These are phyloP conservation scores for Capsicum rhomboideum DNA, from an alignment of 257 asterid genomes.

Conservation along the genomic window DNA sequence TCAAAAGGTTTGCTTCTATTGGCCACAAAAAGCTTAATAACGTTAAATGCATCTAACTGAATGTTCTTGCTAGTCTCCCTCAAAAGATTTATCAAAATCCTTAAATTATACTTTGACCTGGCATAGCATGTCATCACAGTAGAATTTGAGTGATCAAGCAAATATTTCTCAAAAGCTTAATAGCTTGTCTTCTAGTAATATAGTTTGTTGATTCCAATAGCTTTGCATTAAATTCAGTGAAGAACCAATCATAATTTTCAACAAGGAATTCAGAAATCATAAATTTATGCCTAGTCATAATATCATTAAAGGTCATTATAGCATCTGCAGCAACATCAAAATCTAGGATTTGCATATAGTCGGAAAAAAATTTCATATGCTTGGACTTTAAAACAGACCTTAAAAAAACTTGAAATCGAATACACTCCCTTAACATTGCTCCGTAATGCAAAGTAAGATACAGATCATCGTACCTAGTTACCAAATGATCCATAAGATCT, in stretches of 20 bases:
- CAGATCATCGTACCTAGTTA: constrained; percentile 81
- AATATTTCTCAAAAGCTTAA: constrained; percentile 84
- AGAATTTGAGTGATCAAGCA: constrained; percentile 80
- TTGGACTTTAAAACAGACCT: constrained; percentile 59
- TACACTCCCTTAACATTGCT: constrained; percentile 77
- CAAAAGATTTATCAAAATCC: constrained; percentile 57
- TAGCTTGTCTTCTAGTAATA: constrained; percentile 78
- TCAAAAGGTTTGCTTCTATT: constrained; percentile 69
- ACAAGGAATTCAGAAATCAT: constrained; percentile 68
- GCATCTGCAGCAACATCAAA: constrained; percentile 95
- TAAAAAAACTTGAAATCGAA: constrained; percentile 79
- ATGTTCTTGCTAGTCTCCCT: constrained; percentile 85
- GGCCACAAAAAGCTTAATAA: constrained; percentile 93
- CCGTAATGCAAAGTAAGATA: constrained; percentile 68
- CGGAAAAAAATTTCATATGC: constrained; percentile 59
- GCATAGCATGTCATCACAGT: constrained; percentile 73
- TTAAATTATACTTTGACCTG: constrained; percentile 53
- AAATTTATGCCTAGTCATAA: constrained; percentile 75
- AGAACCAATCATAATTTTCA: constrained; percentile 63
- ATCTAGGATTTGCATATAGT: constrained; percentile 69
- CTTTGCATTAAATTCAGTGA: constrained; percentile 75
- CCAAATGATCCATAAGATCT: constrained; percentile 68
- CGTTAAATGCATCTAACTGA: constrained; percentile 76
- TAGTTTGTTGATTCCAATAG: constrained; percentile 76
- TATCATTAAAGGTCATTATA: constrained; percentile 70